These are phyloP conservation scores for Cladophialophora bantiana DNA, from an alignment of 2,329 filamentous ascomycete species.

Conservation along the genomic window DNA sequence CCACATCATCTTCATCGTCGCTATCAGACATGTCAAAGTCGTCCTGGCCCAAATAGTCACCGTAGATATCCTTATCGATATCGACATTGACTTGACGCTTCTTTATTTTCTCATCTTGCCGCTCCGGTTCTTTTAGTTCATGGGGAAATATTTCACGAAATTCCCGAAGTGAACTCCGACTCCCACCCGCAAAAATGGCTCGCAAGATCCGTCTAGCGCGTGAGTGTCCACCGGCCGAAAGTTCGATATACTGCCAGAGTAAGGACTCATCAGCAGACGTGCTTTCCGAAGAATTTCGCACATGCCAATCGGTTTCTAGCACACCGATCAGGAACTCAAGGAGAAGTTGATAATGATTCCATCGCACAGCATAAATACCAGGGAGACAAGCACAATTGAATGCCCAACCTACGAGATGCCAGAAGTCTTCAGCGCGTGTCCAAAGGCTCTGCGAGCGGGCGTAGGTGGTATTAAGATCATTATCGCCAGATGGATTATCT, in stretches of 20 bases:
- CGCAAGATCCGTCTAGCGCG: constrained; percentile 52
- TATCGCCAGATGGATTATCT: constrained; percentile 36
- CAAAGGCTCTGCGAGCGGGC: constrained; percentile 73
- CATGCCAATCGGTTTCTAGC: constrained; percentile 54
- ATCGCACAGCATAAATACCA: constrained; percentile 60
- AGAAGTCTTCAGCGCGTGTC: constrained; percentile 82
- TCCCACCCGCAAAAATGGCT: constrained; percentile 57
- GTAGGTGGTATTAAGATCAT: constrained; percentile 64
- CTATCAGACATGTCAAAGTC: constrained; percentile 47
- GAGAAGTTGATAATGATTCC: constrained; percentile 83
- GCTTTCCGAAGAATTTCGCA: constrained; percentile 28
- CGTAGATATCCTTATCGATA: constrained; percentile 55
- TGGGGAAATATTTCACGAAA: constrained; percentile 55
- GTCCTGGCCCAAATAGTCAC: constrained; percentile 52
- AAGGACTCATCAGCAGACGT: constrained; percentile 48
- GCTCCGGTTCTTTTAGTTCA: constrained; percentile 50
- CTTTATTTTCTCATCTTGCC: constrained; percentile 44
- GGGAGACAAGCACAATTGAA: constrained; percentile 83
- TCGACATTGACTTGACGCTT: constrained; percentile 53
- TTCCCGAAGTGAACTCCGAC: constrained; percentile 47
- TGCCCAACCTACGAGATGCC: constrained; percentile 87
- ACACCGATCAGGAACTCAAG: constrained; percentile 70
- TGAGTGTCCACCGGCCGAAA: constrained; percentile 43
- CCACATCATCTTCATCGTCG: constrained; percentile 28
- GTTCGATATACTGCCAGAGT: constrained; percentile 52